Base-by-base conservation (phyloP, 2,329 filamentous ascomycete genomes). In the Epichloe sibirici region DNA sequence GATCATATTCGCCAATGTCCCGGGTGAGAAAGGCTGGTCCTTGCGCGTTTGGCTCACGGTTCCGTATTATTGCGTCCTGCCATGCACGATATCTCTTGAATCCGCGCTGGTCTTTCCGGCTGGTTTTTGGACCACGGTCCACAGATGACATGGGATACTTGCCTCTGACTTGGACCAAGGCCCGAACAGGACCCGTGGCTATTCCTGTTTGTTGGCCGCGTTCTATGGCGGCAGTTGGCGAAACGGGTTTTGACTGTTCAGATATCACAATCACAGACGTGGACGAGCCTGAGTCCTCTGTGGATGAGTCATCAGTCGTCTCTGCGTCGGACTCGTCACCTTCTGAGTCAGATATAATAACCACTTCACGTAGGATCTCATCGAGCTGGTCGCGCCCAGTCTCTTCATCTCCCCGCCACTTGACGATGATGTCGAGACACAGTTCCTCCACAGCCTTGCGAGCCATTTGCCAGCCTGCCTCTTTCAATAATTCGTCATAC, bases 391-490 rank as follows among this genome's bases (percentile, higher is more conserved):
- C 81, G 48, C 81, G 77, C 28, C 82, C 82, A 17, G 77, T 84
- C 63, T 85, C 82, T 64, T 85, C 82, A 59, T 85, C 82, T 52
- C 82, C 82, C 69, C 82, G 81, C 82, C 82, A 85, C 76, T 84
- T 84, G 71, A 84, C 77, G 64, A 85, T 76, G 51, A 81, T 71
- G 58, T 84, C 81, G 45, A 85, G 69, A 57, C 82, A 85, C 13
- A 81, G 68, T 35, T 73, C 66, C 59, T 84, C 79, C 45, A 84
- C 80, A 42, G 74, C 74, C 66, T 76, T 82, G 56, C 82, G 73
- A 50, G 81, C 80, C 60, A 79, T 79, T 49, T 71, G 68, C 72
- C 79, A 84, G 17, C 67, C 71, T 5, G 78, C 79, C 60, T 83
- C 77, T 59, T 65, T 75, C 15, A 84, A 68, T 17, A 85, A 69